A percentile compares a stretch with the other conserved stretches of the same genome.
phyloP scores from a whole-genome alignment of 768 basidiomycete species.

The Boletus vermiculosoides region DNA sequence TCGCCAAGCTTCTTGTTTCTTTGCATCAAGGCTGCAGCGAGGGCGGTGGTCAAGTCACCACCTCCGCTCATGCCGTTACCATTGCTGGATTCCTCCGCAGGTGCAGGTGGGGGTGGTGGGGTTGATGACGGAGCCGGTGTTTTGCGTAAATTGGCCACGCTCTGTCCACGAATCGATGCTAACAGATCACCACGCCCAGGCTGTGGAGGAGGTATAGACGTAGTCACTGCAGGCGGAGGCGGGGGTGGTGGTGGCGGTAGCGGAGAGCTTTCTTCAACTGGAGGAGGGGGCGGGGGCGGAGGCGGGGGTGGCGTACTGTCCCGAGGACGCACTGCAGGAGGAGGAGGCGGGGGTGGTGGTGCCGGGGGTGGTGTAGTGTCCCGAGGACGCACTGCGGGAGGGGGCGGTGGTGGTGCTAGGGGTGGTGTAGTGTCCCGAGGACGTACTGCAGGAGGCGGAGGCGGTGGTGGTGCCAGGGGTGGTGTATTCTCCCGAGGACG shows the following conservation, averaged over 20 bases:
- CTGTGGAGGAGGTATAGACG: conserved; percentile 43
- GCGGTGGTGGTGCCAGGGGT: conserved; percentile 10
- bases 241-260: conserved; percentile 38
- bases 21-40: conserved; percentile 79
- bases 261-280: conserved; percentile 24
- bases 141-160: conserved; percentile 69
- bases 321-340: no score
- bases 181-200: conserved; percentile 67
- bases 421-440: no score
- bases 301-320: no score
- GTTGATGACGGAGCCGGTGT: conserved; percentile 34
- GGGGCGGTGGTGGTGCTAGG: conserved; percentile 34
- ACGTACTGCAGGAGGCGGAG: no score
- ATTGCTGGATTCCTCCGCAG: conserved; percentile 32
- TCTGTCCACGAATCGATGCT: conserved; percentile 80
- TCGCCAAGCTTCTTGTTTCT: conserved; percentile 87
- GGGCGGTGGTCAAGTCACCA: conserved; percentile 76
- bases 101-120: conserved; percentile 35
- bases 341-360: no score
- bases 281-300: conserved; percentile 38
- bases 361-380: conserved; percentile 27
- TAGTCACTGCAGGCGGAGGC: conserved; percentile 35
- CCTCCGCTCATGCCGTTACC: conserved; percentile 39
- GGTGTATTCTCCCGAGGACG: no score
- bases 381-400: no score